Evolutionary conservation across 2,329 filamentous ascomycete genomes (phyloP), one percentile per base, ranked within the genome.

Genomic region (Falciphora oryzae): DNA sequence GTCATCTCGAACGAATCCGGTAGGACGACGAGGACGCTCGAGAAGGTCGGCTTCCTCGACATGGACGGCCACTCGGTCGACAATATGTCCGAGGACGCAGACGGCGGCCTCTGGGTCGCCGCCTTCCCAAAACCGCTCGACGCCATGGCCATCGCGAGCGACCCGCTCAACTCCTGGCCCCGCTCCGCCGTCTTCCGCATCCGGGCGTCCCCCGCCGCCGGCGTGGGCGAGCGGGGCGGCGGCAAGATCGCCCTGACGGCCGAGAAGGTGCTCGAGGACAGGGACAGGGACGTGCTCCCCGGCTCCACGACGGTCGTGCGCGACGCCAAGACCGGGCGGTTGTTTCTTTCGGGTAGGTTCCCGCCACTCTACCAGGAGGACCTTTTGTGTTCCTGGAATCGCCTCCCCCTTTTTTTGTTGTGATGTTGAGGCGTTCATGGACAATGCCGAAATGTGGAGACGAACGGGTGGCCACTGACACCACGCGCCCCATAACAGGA

Each of bases 241-340:
- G n/a, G 59, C 3, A 35, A 59, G 63, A 3, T 61, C n/a, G 35
- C 57, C n/a, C 70, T 70, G 22, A 53, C 38, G 38, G 69, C 70
- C 44, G 66, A 69, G 60, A 74, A 74, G 67, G 62, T 71, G 4
- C 64, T 74, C 10, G 72, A 74, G 65, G 72, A 74, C 62, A 66
- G 67, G 0, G 32, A 66, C 11, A 69, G 64, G 1, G 71, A 71
- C 62, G 66, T 72, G 13, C 65, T 74, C 14, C 69, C 71, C 4
- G 69, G 64, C 7, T 38, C 69, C 10, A 73, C 71, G 28, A 69
- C 67, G 0, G 72, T 68, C 10, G 62, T 73, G 22, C 71, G 73
- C 50, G 72, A 73, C 64, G 70, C 69, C 14, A 69, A 67, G 62
- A 73, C 72, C 0, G 70, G 72, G 13, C 69, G 69, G 31, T 53